Evolutionary conservation across 306 rosid genomes (phyloP), one percentile per base, ranked within the genome.

Genomic region (Quercus rubra): DNA sequence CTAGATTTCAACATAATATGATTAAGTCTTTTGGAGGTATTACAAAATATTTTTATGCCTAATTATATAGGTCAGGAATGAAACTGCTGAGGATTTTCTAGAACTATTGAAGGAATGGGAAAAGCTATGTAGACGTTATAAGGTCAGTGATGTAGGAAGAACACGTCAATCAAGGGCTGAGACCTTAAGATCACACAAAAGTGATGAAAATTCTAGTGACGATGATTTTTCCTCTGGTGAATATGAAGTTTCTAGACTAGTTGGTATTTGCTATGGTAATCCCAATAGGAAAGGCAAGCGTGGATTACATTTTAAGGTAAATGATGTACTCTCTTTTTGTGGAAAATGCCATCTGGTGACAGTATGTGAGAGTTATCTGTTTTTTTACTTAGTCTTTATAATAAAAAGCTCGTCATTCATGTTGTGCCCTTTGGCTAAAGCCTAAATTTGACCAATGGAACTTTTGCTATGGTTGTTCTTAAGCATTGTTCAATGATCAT

Each of bases 211-310:
- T 57, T 75, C 77, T 82, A 78, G 76, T 79, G 57, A 73, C 19
- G 83, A 74, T 80, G 74, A 80, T 74, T 19, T 28, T 78, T 21
- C 82, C 38, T 38, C 52, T 21, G 80, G 56, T 25, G 97, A 90
- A 81, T 70, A 30, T 81, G 97, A 92, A 83, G 92, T 94, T 81
- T 88, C 95, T 41, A 91, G 66, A 74, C 14, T 94, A 41, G 76
- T 92, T 76, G 97, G 87, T 88, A 79, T 94, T 76, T 91, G 97
- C 85, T 92, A 85, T 30, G 91, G 99, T 78, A 97, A 94, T 81
- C 99, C 97, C 77, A 81, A 58, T 78, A 66, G 83, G 64, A 84
- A 86, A 46, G 91, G 95, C 79, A 86, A 84, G 75, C 89, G 75
- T 70, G 81, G 90, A 64, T 76, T 94, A 58, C 66, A 91, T 55